Evolutionary conservation across 805 yeast genomes (phyloP), one percentile per base, ranked within the genome.

Genomic region (Candida glaebosa): DNA sequence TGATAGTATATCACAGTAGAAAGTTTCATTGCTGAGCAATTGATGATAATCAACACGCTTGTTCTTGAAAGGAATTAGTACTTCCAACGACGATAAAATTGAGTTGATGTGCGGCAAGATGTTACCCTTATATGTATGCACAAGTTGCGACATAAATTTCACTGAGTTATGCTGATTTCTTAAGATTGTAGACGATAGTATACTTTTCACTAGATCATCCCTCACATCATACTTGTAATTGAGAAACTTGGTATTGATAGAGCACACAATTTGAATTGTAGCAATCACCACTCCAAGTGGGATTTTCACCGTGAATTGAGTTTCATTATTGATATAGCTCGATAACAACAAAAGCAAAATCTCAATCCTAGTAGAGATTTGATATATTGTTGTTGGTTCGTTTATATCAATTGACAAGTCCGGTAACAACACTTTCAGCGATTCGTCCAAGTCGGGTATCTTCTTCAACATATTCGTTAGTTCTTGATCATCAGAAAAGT

Each of bases 231-330:
- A 69, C 49, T 75, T 77, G 53, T 82, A 69, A 2, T 80, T 70
- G 28, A 81, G 60, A 46, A 77, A 79, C 40, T 71, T 76, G 10
- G 74, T 60, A 48, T 81, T 79, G 43, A 87, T 59, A 14, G 81
- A 70, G 43, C 78, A 60, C 12, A 82, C 53, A 9, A 81, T 61
- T 51, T 84, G 88, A 17, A 71, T 65, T 37, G 82, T 45, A 6
- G 67, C 56, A 4, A 83, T 54, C 2, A 84, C 54, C 34, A 63
- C 52, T 1, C 91, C 90, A 10, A 87, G 47, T 2, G 95, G 93
- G 5, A 85, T 70, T 46, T 72, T 67, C 6, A 81, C 72, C 9
- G 80, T 66, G 50, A 67, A 72, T 31, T 75, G 78, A 1, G 88
- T 79, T 18, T 78, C 74, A 5, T 78, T 65, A 3, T 72, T 60